Evolutionary conservation across 495 filamentous ascomycete genomes (phyloP).

Genomic region (Daldinia bambusicola): DNA sequence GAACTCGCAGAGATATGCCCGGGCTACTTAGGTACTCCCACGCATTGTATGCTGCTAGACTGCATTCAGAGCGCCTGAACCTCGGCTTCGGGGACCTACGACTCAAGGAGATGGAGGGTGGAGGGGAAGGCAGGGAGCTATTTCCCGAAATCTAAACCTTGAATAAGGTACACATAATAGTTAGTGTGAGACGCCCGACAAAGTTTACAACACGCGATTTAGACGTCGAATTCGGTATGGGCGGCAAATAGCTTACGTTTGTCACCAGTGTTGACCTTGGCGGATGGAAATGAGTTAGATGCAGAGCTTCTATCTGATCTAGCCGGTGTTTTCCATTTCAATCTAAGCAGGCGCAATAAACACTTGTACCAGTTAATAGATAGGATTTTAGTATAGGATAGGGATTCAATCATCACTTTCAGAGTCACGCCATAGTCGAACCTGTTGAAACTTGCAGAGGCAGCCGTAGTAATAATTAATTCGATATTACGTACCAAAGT

Average conservation of each 20-base stretch:
- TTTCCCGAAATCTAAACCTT: slow-evolving; percentile 1
- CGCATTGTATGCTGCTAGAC: too few relatives aligned
- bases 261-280: neutral
- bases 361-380: too few relatives aligned
- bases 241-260: neutral
- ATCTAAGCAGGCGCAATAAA: too few relatives aligned
- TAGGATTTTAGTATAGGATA: neutral
- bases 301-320: too few relatives aligned
- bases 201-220: neutral
- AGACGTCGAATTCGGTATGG: neutral
- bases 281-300: neutral
- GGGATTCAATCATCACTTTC: neutral
- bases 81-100: too few relatives aligned
- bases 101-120: too few relatives aligned
- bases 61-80: too few relatives aligned
- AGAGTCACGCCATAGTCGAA: neutral
- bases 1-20: too few relatives aligned
- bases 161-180: neutral
- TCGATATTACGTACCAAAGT: neutral
- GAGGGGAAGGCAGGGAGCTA: too few relatives aligned
- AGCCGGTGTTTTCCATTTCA: too few relatives aligned
- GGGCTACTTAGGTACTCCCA: too few relatives aligned
- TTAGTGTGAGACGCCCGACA: neutral
- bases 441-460: neutral
- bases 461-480: neutral